Conservation (phyloP, 352 stramenopile species). For the Phytophthora podocarpi region DNA sequence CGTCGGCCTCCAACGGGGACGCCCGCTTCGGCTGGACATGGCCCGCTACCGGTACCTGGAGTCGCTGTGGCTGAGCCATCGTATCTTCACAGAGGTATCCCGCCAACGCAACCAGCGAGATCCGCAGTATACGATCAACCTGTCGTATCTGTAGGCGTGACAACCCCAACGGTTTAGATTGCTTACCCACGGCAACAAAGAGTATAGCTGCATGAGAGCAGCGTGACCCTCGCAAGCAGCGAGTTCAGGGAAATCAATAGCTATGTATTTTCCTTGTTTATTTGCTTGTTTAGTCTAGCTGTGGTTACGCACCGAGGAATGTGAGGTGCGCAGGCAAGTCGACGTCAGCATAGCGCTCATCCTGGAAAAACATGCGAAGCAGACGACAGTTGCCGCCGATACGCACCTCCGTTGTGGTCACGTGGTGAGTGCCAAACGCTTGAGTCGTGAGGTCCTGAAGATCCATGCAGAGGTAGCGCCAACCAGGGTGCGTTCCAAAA, state of each 20-base stretch:
- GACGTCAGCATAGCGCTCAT: slow-evolving; percentile 72
- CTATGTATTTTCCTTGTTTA: neutral
- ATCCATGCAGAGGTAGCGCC: slow-evolving; percentile 81
- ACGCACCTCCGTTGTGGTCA: slow-evolving; percentile 71
- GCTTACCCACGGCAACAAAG: neutral
- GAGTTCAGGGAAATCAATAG: neutral
- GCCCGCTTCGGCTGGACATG: slow-evolving; percentile 77
- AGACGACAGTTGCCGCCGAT: slow-evolving; percentile 71
- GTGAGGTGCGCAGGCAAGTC: slow-evolving; percentile 72
- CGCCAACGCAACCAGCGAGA: slow-evolving; percentile 88
- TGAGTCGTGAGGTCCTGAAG: slow-evolving; percentile 68
- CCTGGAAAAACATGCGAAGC: slow-evolving; percentile 80
- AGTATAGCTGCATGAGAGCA: neutral
- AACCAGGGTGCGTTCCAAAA: slow-evolving; percentile 47
- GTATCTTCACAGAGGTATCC: slow-evolving; percentile 86
- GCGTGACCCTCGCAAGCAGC: neutral
- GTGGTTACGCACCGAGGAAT: slow-evolving; percentile 55
- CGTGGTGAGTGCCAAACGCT: slow-evolving; percentile 74
- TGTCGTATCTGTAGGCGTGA: slow-evolving; percentile 79
- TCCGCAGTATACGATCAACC: slow-evolving; percentile 86
- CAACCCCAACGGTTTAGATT: neutral
- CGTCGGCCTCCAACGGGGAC: slow-evolving; percentile 75
- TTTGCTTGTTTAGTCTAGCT: too few relatives aligned
- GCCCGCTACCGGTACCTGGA: slow-evolving; percentile 77
- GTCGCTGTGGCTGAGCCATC: slow-evolving; percentile 84